Conservation (phyloP, 805 yeast species). For the Hanseniaspora singularis region DNA sequence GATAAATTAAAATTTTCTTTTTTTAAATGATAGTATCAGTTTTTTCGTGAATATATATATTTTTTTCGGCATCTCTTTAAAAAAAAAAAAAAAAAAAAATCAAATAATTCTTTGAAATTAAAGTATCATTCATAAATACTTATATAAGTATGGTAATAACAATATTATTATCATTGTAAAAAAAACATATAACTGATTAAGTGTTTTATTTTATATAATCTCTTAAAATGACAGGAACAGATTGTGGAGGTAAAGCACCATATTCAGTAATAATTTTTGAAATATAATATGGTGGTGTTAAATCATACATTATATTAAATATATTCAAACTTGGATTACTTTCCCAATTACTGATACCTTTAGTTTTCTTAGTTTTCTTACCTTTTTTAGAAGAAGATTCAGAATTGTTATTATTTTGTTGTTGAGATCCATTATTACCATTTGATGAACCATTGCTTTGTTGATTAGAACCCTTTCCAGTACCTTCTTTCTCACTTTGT, state of each 20-base stretch:
- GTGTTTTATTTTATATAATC: constrained; percentile 49
- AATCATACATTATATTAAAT: constrained; percentile 78
- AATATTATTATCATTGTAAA: no score
- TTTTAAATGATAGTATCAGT: no score
- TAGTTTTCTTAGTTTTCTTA: constrained; percentile 28
- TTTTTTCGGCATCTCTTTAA: no score
- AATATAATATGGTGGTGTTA: constrained; percentile 87
- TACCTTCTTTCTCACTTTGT: constrained; percentile 22
- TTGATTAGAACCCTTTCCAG: constrained; percentile 22
- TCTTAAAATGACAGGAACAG: constrained; percentile 91
- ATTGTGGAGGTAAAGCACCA: constrained; percentile 94
- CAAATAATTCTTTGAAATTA: no score
- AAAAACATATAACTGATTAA: no score
- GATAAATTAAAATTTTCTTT: no score
- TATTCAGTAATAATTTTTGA: constrained; percentile 92
- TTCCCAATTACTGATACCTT: constrained; percentile 53
- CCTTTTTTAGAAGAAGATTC: constrained; percentile 20
- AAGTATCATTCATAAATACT: no score
- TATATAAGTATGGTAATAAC: no score
- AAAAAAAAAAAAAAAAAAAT: no score
- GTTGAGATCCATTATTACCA: constrained; percentile 17
- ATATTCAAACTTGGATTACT: constrained; percentile 51
- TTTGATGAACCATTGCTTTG: not conserved
- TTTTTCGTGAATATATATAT: no score
- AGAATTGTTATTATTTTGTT: constrained; percentile 22